Evolutionary conservation across 1,139 yeast genomes (phyloP).

Genomic region (Blastobotrys ciferrii): DNA sequence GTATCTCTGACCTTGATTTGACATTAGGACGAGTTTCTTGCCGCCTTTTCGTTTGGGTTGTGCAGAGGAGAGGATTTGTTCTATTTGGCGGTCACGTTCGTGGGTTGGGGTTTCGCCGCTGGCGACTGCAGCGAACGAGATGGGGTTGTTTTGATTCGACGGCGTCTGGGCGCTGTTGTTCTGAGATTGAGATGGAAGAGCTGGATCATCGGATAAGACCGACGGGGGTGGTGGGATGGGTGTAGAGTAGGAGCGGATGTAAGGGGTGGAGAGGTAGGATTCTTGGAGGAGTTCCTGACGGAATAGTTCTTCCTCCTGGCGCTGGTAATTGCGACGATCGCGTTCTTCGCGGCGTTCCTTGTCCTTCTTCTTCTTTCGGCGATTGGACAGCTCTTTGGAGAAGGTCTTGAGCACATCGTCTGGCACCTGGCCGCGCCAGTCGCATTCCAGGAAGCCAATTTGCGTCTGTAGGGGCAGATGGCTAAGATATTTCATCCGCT

Average conservation of each 20-base stretch:
- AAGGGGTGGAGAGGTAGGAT: constrained; percentile 15
- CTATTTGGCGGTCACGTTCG: constrained; percentile 20
- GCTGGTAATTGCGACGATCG: constrained; percentile 57
- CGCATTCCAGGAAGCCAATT: constrained; percentile 78
- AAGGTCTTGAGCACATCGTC: constrained; percentile 55
- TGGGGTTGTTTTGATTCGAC: constrained; percentile 44
- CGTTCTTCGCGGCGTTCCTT: constrained; percentile 67
- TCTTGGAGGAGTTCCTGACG: constrained; percentile 32
- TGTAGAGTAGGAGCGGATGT: constrained; percentile 11
- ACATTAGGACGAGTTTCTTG: constrained; percentile 39
- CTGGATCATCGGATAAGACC: constrained; percentile 18
- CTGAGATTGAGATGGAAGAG: constrained; percentile 11
- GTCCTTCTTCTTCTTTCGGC: constrained; percentile 53
- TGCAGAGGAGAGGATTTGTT: constrained; percentile 26
- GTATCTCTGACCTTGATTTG: constrained; percentile 16
- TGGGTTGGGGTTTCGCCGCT: constrained; percentile 20
- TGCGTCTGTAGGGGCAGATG: constrained; percentile 86
- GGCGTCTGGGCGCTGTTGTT: constrained; percentile 20
- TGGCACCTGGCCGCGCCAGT: constrained; percentile 62
- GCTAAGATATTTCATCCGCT: constrained; percentile 68
- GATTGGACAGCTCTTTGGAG: constrained; percentile 56
- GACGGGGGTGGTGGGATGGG: constrained; percentile 14
- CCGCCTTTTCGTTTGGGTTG: constrained; percentile 39
- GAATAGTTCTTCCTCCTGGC: constrained; percentile 51
- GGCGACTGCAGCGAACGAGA: constrained; percentile 23